Conservation (phyloP, 441 rosid species). For the Brassica balearica region DNA sequence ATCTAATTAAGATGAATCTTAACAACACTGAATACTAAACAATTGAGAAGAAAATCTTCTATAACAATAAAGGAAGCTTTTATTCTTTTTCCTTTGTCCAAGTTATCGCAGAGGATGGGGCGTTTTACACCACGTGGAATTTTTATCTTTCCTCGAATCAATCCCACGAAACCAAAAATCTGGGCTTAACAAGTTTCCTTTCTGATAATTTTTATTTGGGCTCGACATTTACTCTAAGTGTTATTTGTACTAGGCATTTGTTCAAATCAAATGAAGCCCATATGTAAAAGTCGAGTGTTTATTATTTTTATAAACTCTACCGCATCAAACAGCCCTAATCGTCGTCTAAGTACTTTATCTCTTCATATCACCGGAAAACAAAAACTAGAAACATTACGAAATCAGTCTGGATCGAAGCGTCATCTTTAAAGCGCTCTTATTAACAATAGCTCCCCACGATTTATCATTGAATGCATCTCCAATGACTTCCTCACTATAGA, state of each 20-base stretch:
- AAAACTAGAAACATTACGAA: not conserved
- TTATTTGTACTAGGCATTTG: not conserved
- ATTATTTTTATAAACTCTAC: not conserved
- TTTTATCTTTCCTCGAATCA: no score
- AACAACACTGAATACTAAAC: no score
- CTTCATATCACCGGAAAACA: not conserved
- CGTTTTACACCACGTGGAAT: no score
- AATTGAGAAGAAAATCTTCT: no score
- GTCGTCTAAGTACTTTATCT: not conserved
- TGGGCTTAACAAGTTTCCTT: not conserved
- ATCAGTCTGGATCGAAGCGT: not conserved
- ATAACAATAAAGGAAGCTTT: no score
- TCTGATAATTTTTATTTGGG: not conserved
- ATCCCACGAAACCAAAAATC: no score
- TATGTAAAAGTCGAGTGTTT: not conserved
- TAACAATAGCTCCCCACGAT: not conserved
- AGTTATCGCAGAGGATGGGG: no score
- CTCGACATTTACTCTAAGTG: not conserved
- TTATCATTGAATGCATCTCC: not conserved
- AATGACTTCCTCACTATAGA: not conserved
- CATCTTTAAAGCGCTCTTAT: not conserved
- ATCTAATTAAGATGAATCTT: no score
- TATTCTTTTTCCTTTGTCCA: no score
- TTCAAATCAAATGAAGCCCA: not conserved
- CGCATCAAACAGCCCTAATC: not conserved